phyloP scores from a whole-genome alignment of 495 filamentous ascomycete species.

The Talaromyces thailandensis region DNA sequence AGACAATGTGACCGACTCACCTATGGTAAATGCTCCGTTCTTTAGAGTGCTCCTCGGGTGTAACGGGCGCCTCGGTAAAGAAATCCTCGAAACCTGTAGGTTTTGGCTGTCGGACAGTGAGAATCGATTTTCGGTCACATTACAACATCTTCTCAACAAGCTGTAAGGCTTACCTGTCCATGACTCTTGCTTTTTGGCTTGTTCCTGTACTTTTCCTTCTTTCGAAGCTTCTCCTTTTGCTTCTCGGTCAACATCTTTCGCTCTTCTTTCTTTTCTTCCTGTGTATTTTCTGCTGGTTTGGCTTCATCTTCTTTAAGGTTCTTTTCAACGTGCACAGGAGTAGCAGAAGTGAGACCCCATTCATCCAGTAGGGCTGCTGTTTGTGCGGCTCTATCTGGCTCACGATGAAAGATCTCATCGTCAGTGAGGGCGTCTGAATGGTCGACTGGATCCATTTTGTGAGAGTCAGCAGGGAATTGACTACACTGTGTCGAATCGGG shows the following conservation, averaged over 20 bases:
- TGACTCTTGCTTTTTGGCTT: conserved; percentile 37
- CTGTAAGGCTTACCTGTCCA: conserved; percentile 22
- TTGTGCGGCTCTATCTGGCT: not conserved
- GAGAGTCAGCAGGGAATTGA: not conserved
- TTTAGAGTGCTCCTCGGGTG: conserved; percentile 51
- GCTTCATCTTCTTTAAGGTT: not conserved
- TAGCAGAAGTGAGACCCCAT: not conserved
- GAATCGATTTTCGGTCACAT: not conserved
- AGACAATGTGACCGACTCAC: conserved; percentile 26
- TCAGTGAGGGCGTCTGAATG: not conserved
- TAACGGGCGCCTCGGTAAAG: conserved; percentile 69
- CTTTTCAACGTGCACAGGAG: not conserved
- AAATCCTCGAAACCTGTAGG: conserved; percentile 64
- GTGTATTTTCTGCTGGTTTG: not conserved
- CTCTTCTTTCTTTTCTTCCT: not conserved
- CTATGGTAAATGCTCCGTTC: conserved; percentile 50
- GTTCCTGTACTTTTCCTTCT: conserved; percentile 24
- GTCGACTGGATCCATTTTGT: not conserved
- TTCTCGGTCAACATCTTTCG: not conserved
- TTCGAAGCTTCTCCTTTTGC: conserved; percentile 8
- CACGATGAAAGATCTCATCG: not conserved
- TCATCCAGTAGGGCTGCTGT: not conserved
- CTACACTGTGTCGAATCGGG: not conserved
- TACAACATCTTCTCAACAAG: not conserved
- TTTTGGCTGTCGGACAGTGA: conserved; percentile 21